Conservation (phyloP, 768 basidiomycete genomes). For the Russula compacta region DNA sequence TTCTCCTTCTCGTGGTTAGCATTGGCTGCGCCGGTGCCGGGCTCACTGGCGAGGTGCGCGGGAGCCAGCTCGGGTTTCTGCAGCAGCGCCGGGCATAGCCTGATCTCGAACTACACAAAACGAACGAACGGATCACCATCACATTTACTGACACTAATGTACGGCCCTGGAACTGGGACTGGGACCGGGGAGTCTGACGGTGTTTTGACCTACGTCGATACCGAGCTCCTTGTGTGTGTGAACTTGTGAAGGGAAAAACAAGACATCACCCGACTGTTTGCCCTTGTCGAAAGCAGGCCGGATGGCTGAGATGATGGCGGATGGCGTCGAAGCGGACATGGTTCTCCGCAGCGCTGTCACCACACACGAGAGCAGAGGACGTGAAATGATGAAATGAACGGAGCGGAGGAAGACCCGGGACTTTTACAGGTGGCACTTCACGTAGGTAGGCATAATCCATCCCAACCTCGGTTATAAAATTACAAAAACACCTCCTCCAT, state of each 20-base stretch:
- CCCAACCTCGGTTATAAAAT: not conserved
- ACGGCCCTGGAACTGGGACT: too few species aligned
- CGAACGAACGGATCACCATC: not conserved
- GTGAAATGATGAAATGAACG: not conserved
- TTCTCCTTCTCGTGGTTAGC: slow-evolving; percentile 24
- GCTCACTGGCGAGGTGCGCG: slow-evolving; percentile 29
- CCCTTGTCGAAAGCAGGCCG: slow-evolving; percentile 51
- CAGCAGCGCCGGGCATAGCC: slow-evolving; percentile 76
- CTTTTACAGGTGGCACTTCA: not conserved
- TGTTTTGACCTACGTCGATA: slow-evolving; percentile 45
- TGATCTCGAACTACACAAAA: slow-evolving; percentile 65
- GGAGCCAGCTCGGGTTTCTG: slow-evolving; percentile 57
- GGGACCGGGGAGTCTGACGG: too few species aligned
- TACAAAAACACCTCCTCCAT: not conserved
- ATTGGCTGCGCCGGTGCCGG: slow-evolving; percentile 12
- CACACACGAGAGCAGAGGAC: not conserved
- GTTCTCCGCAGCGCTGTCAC: not conserved
- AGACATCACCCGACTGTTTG: slow-evolving; percentile 51
- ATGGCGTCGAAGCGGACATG: slow-evolving; percentile 3
- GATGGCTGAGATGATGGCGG: slow-evolving; percentile 43
- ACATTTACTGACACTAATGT: not conserved
- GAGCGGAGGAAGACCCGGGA: not conserved
- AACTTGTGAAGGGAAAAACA: slow-evolving; percentile 71
- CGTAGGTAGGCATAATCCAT: too few species aligned
- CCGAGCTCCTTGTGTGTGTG: slow-evolving; percentile 51